A percentile compares a stretch with the other conserved stretches of the same genome.
Evolutionary conservation across 371 early-diverging fungal genomes (phyloP).

Genomic region (Haplosporangium sp.): DNA sequence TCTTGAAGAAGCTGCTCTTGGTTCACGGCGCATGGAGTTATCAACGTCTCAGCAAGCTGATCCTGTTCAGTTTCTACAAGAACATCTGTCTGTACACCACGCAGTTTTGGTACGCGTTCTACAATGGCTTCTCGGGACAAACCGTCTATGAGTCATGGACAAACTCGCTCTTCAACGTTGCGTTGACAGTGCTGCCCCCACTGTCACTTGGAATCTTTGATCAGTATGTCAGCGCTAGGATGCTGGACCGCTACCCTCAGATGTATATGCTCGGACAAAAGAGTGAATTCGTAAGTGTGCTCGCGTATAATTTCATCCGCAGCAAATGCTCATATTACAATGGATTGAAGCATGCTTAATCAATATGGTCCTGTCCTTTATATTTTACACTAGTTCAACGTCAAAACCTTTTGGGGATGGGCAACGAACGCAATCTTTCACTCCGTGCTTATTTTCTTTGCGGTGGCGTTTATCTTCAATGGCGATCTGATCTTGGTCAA

Average conservation of each 20-base stretch:
- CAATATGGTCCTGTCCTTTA: too few species aligned
- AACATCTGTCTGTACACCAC: slow-evolving; percentile 77
- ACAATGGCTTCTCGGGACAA: slow-evolving; percentile 64
- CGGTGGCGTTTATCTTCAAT: slow-evolving; percentile 60
- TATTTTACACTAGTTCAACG: slow-evolving; percentile 74
- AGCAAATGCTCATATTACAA: too few species aligned
- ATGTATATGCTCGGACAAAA: slow-evolving; percentile 86
- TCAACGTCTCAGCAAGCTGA: slow-evolving; percentile 74
- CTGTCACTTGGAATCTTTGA: slow-evolving; percentile 83
- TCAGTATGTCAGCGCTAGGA: slow-evolving; percentile 79
- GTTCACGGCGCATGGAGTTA: slow-evolving; percentile 87
- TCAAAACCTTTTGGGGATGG: slow-evolving; percentile 94
- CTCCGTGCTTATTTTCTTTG: slow-evolving; percentile 63
- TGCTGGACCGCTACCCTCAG: slow-evolving; percentile 79
- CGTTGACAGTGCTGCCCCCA: slow-evolving; percentile 75
- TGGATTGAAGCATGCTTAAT: too few species aligned
- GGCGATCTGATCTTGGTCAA: slow-evolving; percentile 69
- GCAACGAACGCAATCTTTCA: slow-evolving; percentile 93
- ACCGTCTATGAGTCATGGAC: slow-evolving; percentile 76
- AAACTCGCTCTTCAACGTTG: slow-evolving; percentile 73
- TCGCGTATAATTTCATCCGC: too few species aligned
- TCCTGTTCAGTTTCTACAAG: slow-evolving; percentile 80
- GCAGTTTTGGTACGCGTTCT: slow-evolving; percentile 81
- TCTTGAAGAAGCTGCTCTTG: slow-evolving; percentile 72
- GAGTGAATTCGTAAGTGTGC: slow-evolving; percentile 75